These are phyloP conservation scores for Rubus parviflorus DNA, from an alignment of 306 rosid genomes.

Conservation along the genomic window DNA sequence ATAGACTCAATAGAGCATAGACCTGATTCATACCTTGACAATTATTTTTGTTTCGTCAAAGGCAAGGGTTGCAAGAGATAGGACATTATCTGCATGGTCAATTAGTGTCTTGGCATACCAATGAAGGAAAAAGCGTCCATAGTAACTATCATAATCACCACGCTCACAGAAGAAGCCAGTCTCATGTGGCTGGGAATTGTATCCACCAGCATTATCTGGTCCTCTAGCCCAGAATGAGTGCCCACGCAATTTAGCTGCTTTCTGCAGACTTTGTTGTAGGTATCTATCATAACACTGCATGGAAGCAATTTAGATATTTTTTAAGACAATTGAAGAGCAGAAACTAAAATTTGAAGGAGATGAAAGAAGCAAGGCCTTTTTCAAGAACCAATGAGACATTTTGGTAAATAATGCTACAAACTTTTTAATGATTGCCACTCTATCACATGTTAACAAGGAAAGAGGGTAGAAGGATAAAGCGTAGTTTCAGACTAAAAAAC, in stretches of 20 bases:
- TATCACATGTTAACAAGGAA: background rate
- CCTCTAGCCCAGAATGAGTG: slow-evolving; percentile 95
- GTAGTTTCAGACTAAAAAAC: background rate
- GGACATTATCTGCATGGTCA: slow-evolving; percentile 84
- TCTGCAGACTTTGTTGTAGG: slow-evolving; percentile 73
- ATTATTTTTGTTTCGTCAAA: slow-evolving; percentile 79
- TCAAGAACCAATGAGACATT: background rate
- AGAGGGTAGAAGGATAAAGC: background rate
- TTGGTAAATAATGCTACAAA: background rate
- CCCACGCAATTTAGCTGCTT: slow-evolving; percentile 88
- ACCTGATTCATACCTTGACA: slow-evolving; percentile 64
- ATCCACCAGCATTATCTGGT: slow-evolving; percentile 92
- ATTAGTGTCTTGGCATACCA: slow-evolving; percentile 87
- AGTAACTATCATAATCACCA: slow-evolving; percentile 96
- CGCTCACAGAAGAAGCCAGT: slow-evolving; percentile 95
- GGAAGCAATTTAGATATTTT: slow-evolving; percentile 4
- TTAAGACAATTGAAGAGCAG: background rate
- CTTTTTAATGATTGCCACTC: background rate
- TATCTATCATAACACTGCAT: slow-evolving; percentile 91
- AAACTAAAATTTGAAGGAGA: slow-evolving; percentile 3
- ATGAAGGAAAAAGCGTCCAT: slow-evolving; percentile 94
- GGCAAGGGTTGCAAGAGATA: slow-evolving; percentile 94
- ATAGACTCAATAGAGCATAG: slow-evolving; percentile 11
- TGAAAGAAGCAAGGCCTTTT: background rate
- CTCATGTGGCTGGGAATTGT: slow-evolving; percentile 92